Evolutionary conservation across 352 stramenopile genomes (phyloP), one percentile per base, ranked within the genome.

Genomic region (Phytophthora hibernalis): DNA sequence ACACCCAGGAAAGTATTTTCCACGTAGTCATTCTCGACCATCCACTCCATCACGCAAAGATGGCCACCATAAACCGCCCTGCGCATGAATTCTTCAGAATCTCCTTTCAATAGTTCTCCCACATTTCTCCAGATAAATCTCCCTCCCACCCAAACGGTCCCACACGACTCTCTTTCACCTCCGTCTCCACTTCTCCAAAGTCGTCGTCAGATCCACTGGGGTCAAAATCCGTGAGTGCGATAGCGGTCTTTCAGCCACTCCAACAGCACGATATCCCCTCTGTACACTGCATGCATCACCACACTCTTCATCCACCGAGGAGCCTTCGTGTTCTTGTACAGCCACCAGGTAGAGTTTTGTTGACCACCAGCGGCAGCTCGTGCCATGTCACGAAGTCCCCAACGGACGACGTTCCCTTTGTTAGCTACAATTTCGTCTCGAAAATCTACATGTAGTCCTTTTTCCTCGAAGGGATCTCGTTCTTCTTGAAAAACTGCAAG

Each of bases 1-100:
- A 33, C 30, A 2, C 11, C 42, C 40, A 40, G 18, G 13, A n/a
- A 26, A 5, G 13, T 21, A 15, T 60, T 47, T 3, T 21, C 35
- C 22, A 42, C 28, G 28, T 65, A 65, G 26, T 21, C 50, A 49
- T 59, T 56, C 16, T 28, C 28, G 5, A 40, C 30, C 48, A 65
- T 6, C 58, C 48, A 59, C 22, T 59, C 33, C 48, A 59, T 53
- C 18, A 58, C 49, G 1, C 22, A 20, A 15, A 58, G 12, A 20
- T 18, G 7, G 6, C 47, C 58, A 5, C 11, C 58, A 24, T 20
- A 10, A 2, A 22, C 47, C 2, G 58, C 48, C n/a, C 20, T 18
- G 13, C 24, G 7, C 58, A 54, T 65, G 9, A 65, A 61, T n/a
- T 61, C 26, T n/a, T 37, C 40, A 1, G 54, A 28, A 18, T 53